phyloP scores from a whole-genome alignment of 1,284 basidiomycete species.

The Pyrrhoderma lamaoense region DNA sequence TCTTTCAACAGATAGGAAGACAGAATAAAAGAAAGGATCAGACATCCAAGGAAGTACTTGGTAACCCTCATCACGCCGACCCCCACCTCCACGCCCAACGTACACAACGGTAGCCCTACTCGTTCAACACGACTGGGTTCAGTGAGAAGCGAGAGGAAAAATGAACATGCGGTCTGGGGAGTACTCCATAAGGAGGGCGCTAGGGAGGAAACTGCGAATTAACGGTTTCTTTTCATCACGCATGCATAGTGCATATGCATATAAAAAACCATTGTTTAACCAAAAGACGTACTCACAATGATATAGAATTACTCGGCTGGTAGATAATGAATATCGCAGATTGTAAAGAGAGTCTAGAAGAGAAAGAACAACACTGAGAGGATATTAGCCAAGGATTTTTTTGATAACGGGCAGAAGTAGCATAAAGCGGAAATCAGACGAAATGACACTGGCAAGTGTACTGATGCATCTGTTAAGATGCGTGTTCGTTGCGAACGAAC shows the following conservation, averaged over 20 bases:
- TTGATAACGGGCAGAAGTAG: too few species aligned
- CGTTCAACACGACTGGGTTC: conserved; percentile 55
- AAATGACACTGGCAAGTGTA: conserved; percentile 82
- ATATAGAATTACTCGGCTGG: conserved; percentile 12
- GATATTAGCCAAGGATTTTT: too few species aligned
- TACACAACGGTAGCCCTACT: conserved; percentile 59
- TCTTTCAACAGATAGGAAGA: too few species aligned
- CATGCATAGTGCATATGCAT: conserved; percentile 17
- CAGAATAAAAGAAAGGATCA: conserved; percentile 34
- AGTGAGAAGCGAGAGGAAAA: conserved; percentile 44
- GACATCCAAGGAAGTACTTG: conserved; percentile 68
- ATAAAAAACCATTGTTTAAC: conserved; percentile 1
- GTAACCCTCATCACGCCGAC: conserved; percentile 49
- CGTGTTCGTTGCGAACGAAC: conserved; percentile 67
- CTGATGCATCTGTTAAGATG: conserved; percentile 51
- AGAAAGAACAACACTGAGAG: too few species aligned
- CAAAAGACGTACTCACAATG: background rate
- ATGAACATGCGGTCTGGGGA: conserved; percentile 62
- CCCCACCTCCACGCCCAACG: conserved; percentile 57
- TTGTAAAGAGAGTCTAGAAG: conserved; percentile 12
- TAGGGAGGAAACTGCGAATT: conserved; percentile 78
- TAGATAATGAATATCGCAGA: conserved; percentile 16
- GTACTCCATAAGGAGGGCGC: conserved; percentile 55
- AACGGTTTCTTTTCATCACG: conserved; percentile 54
- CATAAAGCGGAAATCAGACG: conserved; percentile 43